These are phyloP conservation scores for Nicotiana otophora DNA, from an alignment of 257 asterid genomes.

Conservation along the genomic window DNA sequence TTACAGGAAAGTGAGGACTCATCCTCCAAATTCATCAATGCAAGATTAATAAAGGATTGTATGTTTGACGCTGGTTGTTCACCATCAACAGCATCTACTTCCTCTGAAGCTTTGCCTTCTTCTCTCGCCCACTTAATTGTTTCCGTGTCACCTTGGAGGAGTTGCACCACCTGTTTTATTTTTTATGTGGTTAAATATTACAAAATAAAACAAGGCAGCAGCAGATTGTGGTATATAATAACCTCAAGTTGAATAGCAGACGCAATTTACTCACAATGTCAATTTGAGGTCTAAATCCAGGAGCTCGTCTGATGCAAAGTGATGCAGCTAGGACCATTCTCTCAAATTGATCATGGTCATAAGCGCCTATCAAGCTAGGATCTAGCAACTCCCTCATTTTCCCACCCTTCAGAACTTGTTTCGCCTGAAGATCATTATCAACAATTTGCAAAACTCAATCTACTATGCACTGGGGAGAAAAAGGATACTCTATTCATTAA, in stretches of 20 bases:
- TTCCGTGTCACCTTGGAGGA: constrained; percentile 65
- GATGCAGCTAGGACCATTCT: constrained; percentile 65
- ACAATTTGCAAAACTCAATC: background rate
- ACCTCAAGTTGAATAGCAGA: background rate
- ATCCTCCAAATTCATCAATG: constrained; percentile 64
- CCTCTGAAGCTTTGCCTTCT: constrained; percentile 41
- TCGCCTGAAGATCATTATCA: constrained; percentile 45
- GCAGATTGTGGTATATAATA: background rate
- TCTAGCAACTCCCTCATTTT: constrained; percentile 51
- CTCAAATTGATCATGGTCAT: constrained; percentile 54
- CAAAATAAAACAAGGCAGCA: background rate
- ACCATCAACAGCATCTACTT: constrained; percentile 27
- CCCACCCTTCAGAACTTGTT: constrained; percentile 52
- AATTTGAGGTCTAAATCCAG: constrained; percentile 67
- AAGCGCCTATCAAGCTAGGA: constrained; percentile 42
- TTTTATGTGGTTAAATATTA: background rate
- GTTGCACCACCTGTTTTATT: constrained; percentile 55
- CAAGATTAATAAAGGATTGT: constrained; percentile 76
- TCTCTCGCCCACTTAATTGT: constrained; percentile 48
- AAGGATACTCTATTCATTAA: background rate
- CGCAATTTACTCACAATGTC: constrained; percentile 39
- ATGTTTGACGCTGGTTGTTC: constrained; percentile 47
- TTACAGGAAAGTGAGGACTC: constrained; percentile 51
- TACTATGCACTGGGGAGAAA: background rate
- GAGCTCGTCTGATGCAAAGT: constrained; percentile 63